These are phyloP conservation scores for Physcomitrium patens DNA, from an alignment of 225 moss, liverwort and hornwort species.

Conservation along the genomic window DNA sequence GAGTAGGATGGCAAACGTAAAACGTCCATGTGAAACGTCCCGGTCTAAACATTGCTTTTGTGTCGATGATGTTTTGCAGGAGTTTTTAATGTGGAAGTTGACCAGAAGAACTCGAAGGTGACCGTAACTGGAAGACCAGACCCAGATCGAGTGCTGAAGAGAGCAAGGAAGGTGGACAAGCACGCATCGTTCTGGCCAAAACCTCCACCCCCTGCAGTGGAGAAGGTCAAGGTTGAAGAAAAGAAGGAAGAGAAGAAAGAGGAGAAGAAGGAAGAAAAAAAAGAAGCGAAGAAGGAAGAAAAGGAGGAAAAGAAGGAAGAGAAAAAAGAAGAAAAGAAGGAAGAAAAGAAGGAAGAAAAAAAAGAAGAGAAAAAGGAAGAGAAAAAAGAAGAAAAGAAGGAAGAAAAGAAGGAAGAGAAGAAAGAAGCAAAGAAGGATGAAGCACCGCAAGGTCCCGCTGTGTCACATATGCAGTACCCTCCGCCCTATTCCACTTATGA, in stretches of 20 bases:
- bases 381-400: constrained; percentile 19
- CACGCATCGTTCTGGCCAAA: constrained; percentile 51
- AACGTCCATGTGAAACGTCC: no score
- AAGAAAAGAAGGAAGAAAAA: neutral
- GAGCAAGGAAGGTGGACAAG: constrained; percentile 53
- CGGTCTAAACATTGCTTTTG: neutral
- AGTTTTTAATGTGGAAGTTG: constrained; percentile 45
- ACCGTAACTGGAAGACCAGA: constrained; percentile 57
- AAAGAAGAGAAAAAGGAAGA: constrained; percentile 1
- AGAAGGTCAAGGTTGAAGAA: neutral
- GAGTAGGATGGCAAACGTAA: no score
- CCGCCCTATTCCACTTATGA: constrained; percentile 35
- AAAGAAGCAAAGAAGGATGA: constrained; percentile 17
- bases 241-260: no score
- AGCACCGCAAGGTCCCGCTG: constrained; percentile 19
- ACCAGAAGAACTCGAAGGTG: constrained; percentile 44
- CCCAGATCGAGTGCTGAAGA: constrained; percentile 40
- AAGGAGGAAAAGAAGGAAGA: neutral
- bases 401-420: neutral
- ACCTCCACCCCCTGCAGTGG: constrained; percentile 23
- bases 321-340: neutral
- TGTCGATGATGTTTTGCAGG: constrained; percentile 36
- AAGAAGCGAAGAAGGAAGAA: no score
- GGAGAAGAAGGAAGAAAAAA: no score
- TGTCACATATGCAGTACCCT: constrained; percentile 35